These are phyloP conservation scores for Apiotrichum laibachii DNA, from an alignment of 1,284 basidiomycete genomes.

Conservation along the genomic window DNA sequence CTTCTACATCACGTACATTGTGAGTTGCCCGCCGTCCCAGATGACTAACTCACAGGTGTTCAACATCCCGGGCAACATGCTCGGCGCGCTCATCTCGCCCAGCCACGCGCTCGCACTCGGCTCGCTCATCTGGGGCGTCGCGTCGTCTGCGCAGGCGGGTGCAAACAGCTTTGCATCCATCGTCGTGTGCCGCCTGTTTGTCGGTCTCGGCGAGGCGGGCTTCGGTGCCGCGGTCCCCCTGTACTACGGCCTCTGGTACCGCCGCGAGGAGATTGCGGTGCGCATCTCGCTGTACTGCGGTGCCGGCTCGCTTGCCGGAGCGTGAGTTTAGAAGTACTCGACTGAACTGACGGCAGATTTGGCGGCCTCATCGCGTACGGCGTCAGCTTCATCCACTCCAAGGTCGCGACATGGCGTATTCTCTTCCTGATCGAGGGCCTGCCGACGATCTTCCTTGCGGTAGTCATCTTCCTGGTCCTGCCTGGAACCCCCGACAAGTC, in stretches of 20 bases:
- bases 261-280: constrained; percentile 41
- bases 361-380: constrained; percentile 28
- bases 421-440: constrained; percentile 19
- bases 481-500: constrained; percentile 75
- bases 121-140: constrained; percentile 40
- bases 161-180: constrained; percentile 29
- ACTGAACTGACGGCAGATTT: neutral
- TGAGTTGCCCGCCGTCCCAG: constrained; percentile 3
- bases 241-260: constrained; percentile 41
- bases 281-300: constrained; percentile 45
- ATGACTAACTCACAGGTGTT: neutral
- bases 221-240: constrained; percentile 39
- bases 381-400: constrained; percentile 19
- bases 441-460: constrained; percentile 58
- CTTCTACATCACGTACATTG: constrained; percentile 43
- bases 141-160: constrained; percentile 35
- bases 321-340: neutral
- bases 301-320: constrained; percentile 37
- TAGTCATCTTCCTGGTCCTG: constrained; percentile 62
- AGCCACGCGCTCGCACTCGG: constrained; percentile 26
- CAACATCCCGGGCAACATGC: constrained; percentile 41
- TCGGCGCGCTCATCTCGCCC: constrained; percentile 25
- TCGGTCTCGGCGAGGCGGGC: constrained; percentile 42
- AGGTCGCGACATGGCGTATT: constrained; percentile 18
- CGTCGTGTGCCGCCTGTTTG: constrained; percentile 40